Conservation (phyloP, 1,139 yeast genomes). For the Sugiyamaella japonica region DNA sequence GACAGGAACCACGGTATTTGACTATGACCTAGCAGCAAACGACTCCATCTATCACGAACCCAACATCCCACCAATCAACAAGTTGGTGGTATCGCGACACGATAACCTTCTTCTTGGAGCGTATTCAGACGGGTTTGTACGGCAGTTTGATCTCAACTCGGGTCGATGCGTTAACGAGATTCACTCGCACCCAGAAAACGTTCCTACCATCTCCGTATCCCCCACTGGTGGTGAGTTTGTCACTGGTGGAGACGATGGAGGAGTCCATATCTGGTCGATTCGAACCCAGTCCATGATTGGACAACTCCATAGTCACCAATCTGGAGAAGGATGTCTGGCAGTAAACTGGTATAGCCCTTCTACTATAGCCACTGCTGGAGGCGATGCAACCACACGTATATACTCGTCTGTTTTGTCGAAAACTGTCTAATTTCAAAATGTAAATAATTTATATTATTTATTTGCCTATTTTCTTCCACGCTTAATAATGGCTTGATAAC, state of each 20-base stretch:
- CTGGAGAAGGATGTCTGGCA: constrained; percentile 19
- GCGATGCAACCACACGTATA: constrained; percentile 17
- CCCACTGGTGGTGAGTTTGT: constrained; percentile 28
- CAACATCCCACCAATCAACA: constrained; percentile 5
- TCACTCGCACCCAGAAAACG: constrained; percentile 33
- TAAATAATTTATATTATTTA: background rate
- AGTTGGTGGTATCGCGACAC: constrained; percentile 7
- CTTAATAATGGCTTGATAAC: constrained; percentile 89
- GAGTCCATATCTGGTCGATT: constrained; percentile 35
- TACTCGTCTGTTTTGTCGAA: constrained; percentile 7
- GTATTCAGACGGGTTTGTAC: constrained; percentile 25
- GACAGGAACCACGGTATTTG: constrained; percentile 28
- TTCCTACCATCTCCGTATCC: constrained; percentile 28
- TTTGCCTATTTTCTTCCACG: constrained; percentile 41
- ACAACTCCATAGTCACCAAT: constrained; percentile 15
- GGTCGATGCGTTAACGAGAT: constrained; percentile 22
- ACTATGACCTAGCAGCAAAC: constrained; percentile 16
- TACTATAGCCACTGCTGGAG: constrained; percentile 23
- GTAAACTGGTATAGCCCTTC: constrained; percentile 21
- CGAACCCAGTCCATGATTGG: constrained; percentile 9
- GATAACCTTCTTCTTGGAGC: constrained; percentile 18
- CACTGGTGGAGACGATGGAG: constrained; percentile 36
- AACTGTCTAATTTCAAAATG: background rate
- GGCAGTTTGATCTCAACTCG: constrained; percentile 23
- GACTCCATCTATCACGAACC: constrained; percentile 8